Percentiles rank a stretch among this genome's conserved stretches.
These are phyloP conservation scores for Tolypocladium pustulatum DNA, from an alignment of 2,329 filamentous ascomycete species.

Conservation along the genomic window DNA sequence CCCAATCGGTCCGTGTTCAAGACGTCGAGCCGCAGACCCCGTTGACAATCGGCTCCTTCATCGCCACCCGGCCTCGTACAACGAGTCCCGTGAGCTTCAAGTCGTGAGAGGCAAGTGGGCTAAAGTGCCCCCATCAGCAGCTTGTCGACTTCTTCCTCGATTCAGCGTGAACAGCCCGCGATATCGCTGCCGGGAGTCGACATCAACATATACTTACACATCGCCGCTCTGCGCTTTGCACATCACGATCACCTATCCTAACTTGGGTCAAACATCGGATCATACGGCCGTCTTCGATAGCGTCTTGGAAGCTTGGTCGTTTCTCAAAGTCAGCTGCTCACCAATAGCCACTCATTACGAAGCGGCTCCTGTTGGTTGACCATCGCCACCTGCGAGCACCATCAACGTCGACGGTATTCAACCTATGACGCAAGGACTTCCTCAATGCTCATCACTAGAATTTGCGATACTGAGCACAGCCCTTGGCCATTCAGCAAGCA, in stretches of 20 bases:
- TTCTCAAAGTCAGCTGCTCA: neutral
- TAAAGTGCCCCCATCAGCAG: neutral
- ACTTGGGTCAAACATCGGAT: neutral
- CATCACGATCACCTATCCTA: neutral
- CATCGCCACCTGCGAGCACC: neutral
- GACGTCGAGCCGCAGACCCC: neutral
- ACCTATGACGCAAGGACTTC: constrained; percentile 8
- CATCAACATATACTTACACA: neutral
- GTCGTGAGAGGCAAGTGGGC: neutral
- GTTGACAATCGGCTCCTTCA: neutral
- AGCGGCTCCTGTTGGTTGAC: neutral
- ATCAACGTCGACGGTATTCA: neutral
- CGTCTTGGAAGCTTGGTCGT: neutral
- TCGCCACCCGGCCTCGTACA: neutral
- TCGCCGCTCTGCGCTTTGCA: neutral
- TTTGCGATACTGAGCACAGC: constrained; percentile 41
- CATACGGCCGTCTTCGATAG: neutral
- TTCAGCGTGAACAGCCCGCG: neutral
- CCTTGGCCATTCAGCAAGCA: constrained; percentile 45
- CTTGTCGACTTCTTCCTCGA: neutral
- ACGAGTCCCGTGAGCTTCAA: neutral
- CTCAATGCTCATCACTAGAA: constrained; percentile 48
- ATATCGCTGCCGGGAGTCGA: neutral
- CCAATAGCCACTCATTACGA: neutral
- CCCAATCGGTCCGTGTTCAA: neutral